Conservation (phyloP, 2,329 filamentous ascomycete genomes). For the Aspergillus caelatus region DNA sequence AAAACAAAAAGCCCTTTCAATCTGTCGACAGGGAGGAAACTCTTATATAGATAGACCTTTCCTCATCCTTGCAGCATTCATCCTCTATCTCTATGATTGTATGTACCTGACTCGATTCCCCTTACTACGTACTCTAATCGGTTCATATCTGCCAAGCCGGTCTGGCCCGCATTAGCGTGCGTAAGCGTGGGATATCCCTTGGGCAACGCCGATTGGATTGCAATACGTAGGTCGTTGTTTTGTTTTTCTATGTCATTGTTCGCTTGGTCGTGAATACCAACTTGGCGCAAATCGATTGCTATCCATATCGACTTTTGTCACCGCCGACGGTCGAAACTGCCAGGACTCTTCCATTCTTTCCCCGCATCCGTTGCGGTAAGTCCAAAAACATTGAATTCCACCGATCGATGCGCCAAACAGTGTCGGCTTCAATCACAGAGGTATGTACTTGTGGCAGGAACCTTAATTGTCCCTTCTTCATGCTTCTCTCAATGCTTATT, state of each 20-base stretch:
- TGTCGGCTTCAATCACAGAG: background rate
- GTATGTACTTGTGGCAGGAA: background rate
- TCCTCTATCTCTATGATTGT: too few species aligned
- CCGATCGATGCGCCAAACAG: background rate
- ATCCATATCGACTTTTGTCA: background rate
- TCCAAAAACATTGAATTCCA: background rate
- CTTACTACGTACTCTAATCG: background rate
- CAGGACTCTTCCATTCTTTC: background rate
- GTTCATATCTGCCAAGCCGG: constrained; percentile 15
- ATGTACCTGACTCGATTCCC: background rate
- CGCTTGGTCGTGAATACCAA: background rate
- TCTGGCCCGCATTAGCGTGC: constrained; percentile 17
- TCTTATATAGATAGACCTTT: background rate
- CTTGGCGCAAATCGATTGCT: background rate
- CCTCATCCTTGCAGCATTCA: background rate
- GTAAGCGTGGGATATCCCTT: constrained; percentile 22
- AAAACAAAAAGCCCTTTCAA: background rate
- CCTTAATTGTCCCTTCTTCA: background rate
- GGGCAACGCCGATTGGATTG: constrained; percentile 19
- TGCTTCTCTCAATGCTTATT: background rate
- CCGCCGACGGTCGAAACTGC: background rate
- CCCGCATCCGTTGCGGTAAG: background rate
- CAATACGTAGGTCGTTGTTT: constrained; percentile 4
- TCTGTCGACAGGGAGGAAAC: background rate
- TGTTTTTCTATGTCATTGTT: constrained; percentile 10